Evolutionary conservation across 352 stramenopile species (phyloP).

Genomic region (Globisporangium canariense): DNA sequence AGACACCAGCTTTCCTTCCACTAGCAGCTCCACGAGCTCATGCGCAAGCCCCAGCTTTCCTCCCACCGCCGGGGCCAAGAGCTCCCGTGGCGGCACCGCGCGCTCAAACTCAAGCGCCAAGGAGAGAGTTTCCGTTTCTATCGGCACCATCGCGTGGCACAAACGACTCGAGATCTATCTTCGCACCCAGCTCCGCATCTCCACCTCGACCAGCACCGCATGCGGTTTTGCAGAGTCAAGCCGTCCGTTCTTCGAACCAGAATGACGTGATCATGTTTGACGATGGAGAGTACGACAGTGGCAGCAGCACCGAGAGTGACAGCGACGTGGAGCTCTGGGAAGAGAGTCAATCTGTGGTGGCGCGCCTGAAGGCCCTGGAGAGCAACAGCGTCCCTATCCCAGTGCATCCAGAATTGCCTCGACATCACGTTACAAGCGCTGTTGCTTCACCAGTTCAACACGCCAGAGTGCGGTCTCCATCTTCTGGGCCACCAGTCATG

Average conservation of each 20-base stretch:
- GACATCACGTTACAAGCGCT: not conserved
- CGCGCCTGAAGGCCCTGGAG: slow-evolving; percentile 9
- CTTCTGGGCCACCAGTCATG: not conserved
- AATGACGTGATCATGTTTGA: slow-evolving; percentile 12
- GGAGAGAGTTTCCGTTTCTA: slow-evolving; percentile 6
- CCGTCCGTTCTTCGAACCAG: not conserved
- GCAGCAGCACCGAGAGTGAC: slow-evolving; percentile 16
- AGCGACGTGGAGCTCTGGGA: slow-evolving; percentile 5
- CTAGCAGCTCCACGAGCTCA: not conserved
- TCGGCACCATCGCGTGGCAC: not conserved
- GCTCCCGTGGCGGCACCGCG: not conserved
- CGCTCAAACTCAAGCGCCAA: not conserved
- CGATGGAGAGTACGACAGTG: slow-evolving; percentile 2
- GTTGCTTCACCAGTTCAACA: not conserved
- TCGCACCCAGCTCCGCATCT: not conserved
- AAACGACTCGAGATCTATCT: slow-evolving; percentile 5
- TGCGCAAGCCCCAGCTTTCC: slow-evolving; percentile 2
- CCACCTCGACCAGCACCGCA: not conserved
- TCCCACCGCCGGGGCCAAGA: not conserved
- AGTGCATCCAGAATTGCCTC: not conserved
- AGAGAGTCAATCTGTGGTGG: slow-evolving; percentile 1
- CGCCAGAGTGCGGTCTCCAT: not conserved
- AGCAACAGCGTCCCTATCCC: not conserved
- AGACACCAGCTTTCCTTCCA: not conserved
- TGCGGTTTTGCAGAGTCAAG: not conserved